Percentiles rank a stretch among this genome's conserved stretches.
Conservation (phyloP, 1,284 basidiomycete genomes). For the Cryptococcus sp. region DNA sequence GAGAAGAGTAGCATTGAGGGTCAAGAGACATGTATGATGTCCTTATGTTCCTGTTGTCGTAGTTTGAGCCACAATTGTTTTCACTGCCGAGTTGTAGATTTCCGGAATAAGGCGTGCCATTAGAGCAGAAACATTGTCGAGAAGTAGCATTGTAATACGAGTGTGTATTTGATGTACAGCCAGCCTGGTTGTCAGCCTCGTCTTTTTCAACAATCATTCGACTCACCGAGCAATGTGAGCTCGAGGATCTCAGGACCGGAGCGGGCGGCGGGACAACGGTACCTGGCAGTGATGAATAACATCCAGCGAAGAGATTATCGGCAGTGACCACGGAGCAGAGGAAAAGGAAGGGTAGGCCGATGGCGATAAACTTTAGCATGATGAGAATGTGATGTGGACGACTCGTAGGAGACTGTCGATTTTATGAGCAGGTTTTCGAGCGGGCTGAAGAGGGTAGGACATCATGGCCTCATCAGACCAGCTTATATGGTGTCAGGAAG, state of each 20-base stretch:
- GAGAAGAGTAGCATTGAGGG: neutral
- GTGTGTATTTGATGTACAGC: neutral
- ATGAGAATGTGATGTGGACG: too few species aligned
- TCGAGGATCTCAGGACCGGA: neutral
- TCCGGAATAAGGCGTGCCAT: neutral
- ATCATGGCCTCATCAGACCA: too few species aligned
- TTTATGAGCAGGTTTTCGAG: too few species aligned
- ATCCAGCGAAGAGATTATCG: neutral
- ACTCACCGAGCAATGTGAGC: neutral
- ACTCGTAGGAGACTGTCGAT: too few species aligned
- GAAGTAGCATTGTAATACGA: neutral
- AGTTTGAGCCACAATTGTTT: neutral
- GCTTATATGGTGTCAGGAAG: too few species aligned
- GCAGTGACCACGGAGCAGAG: too few species aligned
- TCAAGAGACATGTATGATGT: neutral
- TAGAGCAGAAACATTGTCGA: neutral
- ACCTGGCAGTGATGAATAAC: neutral
- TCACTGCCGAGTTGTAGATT: neutral
- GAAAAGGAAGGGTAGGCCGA: too few species aligned
- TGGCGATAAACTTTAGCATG: too few species aligned
- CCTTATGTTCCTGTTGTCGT: neutral
- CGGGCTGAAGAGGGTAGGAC: too few species aligned
- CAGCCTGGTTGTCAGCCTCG: neutral
- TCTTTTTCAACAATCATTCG: too few species aligned
- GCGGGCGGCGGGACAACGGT: neutral